Percentiles rank a stretch among this genome's conserved stretches.
These are phyloP conservation scores for Solanum stenotomum DNA, from an alignment of 257 asterid genomes.

Conservation along the genomic window DNA sequence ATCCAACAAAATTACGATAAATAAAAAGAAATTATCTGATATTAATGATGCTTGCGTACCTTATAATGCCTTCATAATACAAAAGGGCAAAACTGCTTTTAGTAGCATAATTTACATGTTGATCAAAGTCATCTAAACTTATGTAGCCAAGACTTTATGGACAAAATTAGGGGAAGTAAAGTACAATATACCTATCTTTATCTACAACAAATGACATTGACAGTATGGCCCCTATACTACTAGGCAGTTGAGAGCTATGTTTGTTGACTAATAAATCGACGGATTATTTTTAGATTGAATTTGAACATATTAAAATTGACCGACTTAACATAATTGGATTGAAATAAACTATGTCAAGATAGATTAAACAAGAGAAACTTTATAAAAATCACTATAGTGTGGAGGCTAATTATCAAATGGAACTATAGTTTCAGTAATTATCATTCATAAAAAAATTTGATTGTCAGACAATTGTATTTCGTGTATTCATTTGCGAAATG, in stretches of 20 bases:
- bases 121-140: neutral
- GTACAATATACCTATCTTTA: neutral
- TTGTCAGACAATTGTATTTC: too few relatives aligned
- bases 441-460: neutral
- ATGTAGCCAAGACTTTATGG: neutral
- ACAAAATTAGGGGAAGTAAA: neutral
- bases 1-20: neutral
- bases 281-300: too few relatives aligned
- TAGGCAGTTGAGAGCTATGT: neutral
- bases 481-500: neutral
- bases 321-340: too few relatives aligned
- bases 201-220: neutral
- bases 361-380: too few relatives aligned
- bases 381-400: neutral
- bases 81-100: neutral
- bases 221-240: neutral
- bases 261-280: too few relatives aligned
- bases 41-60: neutral
- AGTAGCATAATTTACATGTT: neutral
- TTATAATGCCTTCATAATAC: neutral
- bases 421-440: neutral
- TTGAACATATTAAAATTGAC: too few relatives aligned
- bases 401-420: neutral
- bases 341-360: neutral
- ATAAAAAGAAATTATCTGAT: neutral